Percentiles rank a stretch among this genome's conserved stretches.
Evolutionary conservation across 2,329 filamentous ascomycete genomes (phyloP).

Genomic region (Fusarium sp.): DNA sequence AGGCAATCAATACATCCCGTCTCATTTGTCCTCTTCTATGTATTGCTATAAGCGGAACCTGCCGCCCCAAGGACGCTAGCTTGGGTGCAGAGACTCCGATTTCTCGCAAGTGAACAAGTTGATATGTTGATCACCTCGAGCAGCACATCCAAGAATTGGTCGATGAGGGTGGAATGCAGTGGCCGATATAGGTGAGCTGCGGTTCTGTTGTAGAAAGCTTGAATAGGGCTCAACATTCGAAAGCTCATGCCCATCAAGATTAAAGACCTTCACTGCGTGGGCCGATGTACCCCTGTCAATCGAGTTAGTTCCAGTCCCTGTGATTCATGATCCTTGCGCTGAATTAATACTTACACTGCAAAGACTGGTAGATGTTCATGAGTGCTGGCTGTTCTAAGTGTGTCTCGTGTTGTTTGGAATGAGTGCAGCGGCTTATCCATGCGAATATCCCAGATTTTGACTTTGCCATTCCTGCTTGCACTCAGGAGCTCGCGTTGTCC

Average conservation of each 20-base stretch:
- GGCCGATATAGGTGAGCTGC: constrained; percentile 82
- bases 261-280: constrained; percentile 91
- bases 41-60: constrained; percentile 27
- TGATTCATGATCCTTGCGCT: background rate
- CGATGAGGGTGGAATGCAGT: constrained; percentile 96
- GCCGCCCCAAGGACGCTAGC: constrained; percentile 41
- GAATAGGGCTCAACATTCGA: constrained; percentile 90
- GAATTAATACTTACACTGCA: constrained; percentile 74
- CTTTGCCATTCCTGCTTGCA: constrained; percentile 90
- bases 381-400: constrained; percentile 85
- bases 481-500: constrained; percentile 91
- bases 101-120: constrained; percentile 83
- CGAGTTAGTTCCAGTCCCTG: constrained; percentile 41
- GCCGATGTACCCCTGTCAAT: constrained; percentile 80
- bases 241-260: constrained; percentile 81
- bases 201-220: constrained; percentile 84
- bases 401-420: constrained; percentile 79
- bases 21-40: background rate
- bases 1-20: constrained; percentile 5
- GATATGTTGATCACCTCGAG: constrained; percentile 87
- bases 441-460: constrained; percentile 95
- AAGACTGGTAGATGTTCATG: constrained; percentile 98
- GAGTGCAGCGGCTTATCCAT: constrained; percentile 81
- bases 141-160: constrained; percentile 88
- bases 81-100: constrained; percentile 48